Evolutionary conservation across 1,284 basidiomycete species (phyloP).

Genomic region (Fomitopsis palustris): DNA sequence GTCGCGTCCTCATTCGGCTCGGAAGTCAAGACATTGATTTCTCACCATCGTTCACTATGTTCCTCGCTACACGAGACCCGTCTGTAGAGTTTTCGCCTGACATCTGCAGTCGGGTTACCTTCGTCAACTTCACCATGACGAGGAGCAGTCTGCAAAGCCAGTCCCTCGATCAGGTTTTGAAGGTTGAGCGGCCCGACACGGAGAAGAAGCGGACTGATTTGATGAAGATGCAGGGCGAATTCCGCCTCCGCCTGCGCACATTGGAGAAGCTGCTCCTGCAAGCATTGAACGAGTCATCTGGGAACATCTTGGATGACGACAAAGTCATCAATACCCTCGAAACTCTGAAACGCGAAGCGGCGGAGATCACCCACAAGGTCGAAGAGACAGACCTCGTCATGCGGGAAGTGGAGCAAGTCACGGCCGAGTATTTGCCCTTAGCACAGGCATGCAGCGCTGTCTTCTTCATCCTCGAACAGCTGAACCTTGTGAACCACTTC

Average conservation of each 20-base stretch:
- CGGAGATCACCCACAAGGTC: slow-evolving; percentile 95
- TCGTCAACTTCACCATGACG: slow-evolving; percentile 99
- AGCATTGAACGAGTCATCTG: slow-evolving; percentile 94
- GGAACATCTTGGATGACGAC: slow-evolving; percentile 98
- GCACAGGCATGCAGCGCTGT: slow-evolving; percentile 96
- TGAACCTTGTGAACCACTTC: slow-evolving; percentile 94
- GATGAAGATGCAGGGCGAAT: slow-evolving; percentile 98
- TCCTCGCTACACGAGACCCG: slow-evolving; percentile 95
- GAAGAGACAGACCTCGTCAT: slow-evolving; percentile 96
- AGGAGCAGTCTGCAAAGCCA: slow-evolving; percentile 97
- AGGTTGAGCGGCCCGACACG: slow-evolving; percentile 95
- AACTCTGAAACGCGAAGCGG: slow-evolving; percentile 95
- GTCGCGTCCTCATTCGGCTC: slow-evolving; percentile 94
- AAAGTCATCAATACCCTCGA: slow-evolving; percentile 98
- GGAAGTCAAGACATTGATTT: slow-evolving; percentile 99
- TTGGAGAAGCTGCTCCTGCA: slow-evolving; percentile 93
- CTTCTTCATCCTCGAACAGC: slow-evolving; percentile 96
- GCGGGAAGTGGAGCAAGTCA: slow-evolving; percentile 95
- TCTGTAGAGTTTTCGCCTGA: slow-evolving; percentile 98
- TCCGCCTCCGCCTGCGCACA: slow-evolving; percentile 88
- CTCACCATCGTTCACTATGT: slow-evolving; percentile 99
- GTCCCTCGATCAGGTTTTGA: slow-evolving; percentile 95
- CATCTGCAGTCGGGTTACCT: slow-evolving; percentile 97
- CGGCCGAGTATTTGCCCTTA: slow-evolving; percentile 90
- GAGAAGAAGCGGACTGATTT: slow-evolving; percentile 97